These are phyloP conservation scores for Postia placenta DNA, from an alignment of 768 basidiomycete species.

Conservation along the genomic window DNA sequence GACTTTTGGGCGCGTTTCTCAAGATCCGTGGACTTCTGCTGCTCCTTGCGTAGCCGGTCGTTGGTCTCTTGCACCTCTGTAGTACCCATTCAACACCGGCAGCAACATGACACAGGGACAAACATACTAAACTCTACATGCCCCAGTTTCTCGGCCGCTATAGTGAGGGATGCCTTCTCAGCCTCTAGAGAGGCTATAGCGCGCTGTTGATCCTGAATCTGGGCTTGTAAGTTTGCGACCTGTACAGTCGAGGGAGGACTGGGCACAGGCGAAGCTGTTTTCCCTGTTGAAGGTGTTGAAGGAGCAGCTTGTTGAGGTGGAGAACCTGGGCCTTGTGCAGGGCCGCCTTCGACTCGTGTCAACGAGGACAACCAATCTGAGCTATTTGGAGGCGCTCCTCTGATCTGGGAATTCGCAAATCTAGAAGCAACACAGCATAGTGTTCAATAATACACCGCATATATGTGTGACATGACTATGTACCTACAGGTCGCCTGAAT, in stretches of 20 bases:
- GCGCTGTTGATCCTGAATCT: conserved; percentile 55
- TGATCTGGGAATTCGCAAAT: too few relatives aligned
- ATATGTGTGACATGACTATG: conserved; percentile 11
- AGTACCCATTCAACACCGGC: not conserved
- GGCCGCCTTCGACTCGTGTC: conserved; percentile 34
- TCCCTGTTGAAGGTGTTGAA: conserved; percentile 18
- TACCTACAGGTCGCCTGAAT: conserved; percentile 60
- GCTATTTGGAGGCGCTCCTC: too few relatives aligned
- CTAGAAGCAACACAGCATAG: too few relatives aligned
- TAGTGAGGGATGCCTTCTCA: conserved; percentile 31
- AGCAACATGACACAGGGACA: not conserved
- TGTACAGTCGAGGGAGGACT: not conserved
- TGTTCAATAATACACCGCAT: not conserved
- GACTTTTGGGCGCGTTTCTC: not conserved
- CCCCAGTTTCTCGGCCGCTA: conserved; percentile 50
- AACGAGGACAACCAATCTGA: conserved; percentile 63
- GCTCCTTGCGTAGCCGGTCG: not conserved
- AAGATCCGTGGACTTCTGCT: not conserved
- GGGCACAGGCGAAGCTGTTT: conserved; percentile 7
- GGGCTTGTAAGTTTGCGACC: conserved; percentile 18
- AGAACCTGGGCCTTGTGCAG: conserved; percentile 1
- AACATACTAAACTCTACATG: conserved; percentile 56
- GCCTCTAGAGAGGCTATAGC: conserved; percentile 70
- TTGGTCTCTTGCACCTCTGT: not conserved
- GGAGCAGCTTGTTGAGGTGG: conserved; percentile 30